phyloP scores from a whole-genome alignment of 176 grass and related monocot species.

The Phoenix roebelenii region DNA sequence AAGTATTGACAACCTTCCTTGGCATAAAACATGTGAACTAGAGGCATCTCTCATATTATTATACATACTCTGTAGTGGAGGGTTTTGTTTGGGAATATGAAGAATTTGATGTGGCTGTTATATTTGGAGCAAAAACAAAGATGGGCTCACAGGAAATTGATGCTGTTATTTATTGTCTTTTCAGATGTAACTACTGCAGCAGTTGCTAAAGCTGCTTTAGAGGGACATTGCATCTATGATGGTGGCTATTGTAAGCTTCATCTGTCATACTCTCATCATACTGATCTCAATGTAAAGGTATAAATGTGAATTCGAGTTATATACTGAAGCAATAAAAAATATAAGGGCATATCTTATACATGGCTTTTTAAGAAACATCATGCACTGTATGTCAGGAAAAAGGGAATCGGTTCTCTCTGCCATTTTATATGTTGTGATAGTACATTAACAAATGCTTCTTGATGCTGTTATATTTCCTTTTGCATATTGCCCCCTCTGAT shows the following conservation, averaged over 20 bases:
- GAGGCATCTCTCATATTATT: no score
- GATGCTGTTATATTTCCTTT: background rate
- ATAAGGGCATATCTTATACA: no score
- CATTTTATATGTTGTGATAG: background rate
- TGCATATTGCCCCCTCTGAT: background rate
- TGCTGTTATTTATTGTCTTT: background rate
- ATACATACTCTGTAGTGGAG: no score
- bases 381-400: background rate
- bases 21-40: no score
- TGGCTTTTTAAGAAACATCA: no score
- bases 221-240: constrained; percentile 98
- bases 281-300: constrained; percentile 99
- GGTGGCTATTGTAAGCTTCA: constrained; percentile 99
- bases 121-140: no score
- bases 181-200: constrained; percentile 71
- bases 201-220: constrained; percentile 82
- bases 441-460: no score
- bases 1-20: no score
- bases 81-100: no score
- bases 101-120: no score
- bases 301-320: constrained; percentile 31
- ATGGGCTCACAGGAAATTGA: background rate
- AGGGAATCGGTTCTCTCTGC: background rate
- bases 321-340: constrained; percentile 4
- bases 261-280: constrained; percentile 99